A percentile compares a stretch with the other conserved stretches of the same genome.
These are phyloP conservation scores for Tuber umbilicatum DNA, from an alignment of 495 filamentous ascomycete species.

Conservation along the genomic window DNA sequence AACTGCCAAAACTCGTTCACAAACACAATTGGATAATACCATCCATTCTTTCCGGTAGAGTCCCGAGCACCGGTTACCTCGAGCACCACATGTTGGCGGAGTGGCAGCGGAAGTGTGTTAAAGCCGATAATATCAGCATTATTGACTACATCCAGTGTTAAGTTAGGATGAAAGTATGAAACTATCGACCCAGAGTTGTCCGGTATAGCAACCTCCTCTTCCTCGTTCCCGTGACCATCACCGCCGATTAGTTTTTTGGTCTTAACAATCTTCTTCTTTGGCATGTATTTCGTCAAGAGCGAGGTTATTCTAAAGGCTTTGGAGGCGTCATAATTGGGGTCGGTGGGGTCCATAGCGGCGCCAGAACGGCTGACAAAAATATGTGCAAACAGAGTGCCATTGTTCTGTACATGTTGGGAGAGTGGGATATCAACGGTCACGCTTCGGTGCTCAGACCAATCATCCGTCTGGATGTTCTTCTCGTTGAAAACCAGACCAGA, in stretches of 20 bases:
- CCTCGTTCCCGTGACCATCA: constrained; percentile 46
- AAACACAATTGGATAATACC: constrained; percentile 93
- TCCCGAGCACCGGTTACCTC: constrained; percentile 71
- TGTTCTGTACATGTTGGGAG: constrained; percentile 74
- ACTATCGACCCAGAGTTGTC: constrained; percentile 60
- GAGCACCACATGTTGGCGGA: constrained; percentile 68
- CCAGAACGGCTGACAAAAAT: constrained; percentile 79
- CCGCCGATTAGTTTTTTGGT: constrained; percentile 77
- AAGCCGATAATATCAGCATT: constrained; percentile 64
- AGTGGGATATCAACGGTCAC: constrained; percentile 71
- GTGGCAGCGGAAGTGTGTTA: constrained; percentile 62
- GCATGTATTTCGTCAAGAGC: constrained; percentile 78
- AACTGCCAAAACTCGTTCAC: constrained; percentile 97
- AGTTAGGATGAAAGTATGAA: constrained; percentile 93
- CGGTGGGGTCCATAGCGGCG: constrained; percentile 64
- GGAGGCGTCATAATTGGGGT: constrained; percentile 60
- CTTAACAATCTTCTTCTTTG: constrained; percentile 87
- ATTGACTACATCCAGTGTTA: constrained; percentile 80
- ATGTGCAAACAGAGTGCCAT: constrained; percentile 89
- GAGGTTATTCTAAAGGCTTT: constrained; percentile 76
- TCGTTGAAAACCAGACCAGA: constrained; percentile 66
- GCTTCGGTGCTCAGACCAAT: constrained; percentile 70
- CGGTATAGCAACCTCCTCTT: constrained; percentile 38
- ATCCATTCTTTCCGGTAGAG: constrained; percentile 74
- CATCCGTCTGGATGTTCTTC: constrained; percentile 70